These are phyloP conservation scores for Petunia secreta DNA, from an alignment of 257 asterid species.

Conservation along the genomic window DNA sequence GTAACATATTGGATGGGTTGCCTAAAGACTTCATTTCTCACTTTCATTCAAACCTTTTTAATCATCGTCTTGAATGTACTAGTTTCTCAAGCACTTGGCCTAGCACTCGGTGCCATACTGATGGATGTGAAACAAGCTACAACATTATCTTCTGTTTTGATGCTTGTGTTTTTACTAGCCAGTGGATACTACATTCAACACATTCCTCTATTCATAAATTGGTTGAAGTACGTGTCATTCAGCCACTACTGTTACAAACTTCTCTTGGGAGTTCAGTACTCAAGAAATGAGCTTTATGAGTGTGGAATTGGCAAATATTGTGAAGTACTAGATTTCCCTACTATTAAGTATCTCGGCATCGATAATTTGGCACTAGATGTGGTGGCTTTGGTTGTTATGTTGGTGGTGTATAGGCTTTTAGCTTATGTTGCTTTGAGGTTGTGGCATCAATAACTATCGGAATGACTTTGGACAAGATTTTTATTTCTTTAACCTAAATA, in stretches of 20 bases:
- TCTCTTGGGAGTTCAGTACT: conserved; percentile 71
- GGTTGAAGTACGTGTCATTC: conserved; percentile 78
- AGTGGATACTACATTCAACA: conserved; percentile 86
- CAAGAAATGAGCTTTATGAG: conserved; percentile 53
- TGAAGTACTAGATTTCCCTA: conserved; percentile 63
- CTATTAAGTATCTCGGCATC: conserved; percentile 61
- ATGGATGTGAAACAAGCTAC: conserved; percentile 82
- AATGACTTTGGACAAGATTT: not conserved
- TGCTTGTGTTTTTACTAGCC: conserved; percentile 71
- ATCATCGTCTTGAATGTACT: conserved; percentile 70
- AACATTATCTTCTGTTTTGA: conserved; percentile 63
- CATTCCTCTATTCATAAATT: conserved; percentile 61
- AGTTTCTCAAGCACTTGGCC: conserved; percentile 83
- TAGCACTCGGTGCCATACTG: conserved; percentile 78
- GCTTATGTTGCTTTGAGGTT: conserved; percentile 82
- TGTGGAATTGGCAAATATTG: conserved; percentile 55
- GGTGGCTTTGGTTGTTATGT: conserved; percentile 67
- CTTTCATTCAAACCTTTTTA: conserved; percentile 58
- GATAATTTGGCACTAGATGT: conserved; percentile 56
- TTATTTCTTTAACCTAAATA: conserved; percentile 20
- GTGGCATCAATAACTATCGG: conserved; percentile 44
- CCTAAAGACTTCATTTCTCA: conserved; percentile 56
- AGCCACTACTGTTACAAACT: conserved; percentile 74
- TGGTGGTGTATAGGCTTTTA: conserved; percentile 71
- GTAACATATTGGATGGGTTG: conserved; percentile 90